Percentiles rank a stretch among this genome's conserved stretches.
phyloP scores from a whole-genome alignment of 1,139 yeast species.

The Saccharomyces hybrid region DNA sequence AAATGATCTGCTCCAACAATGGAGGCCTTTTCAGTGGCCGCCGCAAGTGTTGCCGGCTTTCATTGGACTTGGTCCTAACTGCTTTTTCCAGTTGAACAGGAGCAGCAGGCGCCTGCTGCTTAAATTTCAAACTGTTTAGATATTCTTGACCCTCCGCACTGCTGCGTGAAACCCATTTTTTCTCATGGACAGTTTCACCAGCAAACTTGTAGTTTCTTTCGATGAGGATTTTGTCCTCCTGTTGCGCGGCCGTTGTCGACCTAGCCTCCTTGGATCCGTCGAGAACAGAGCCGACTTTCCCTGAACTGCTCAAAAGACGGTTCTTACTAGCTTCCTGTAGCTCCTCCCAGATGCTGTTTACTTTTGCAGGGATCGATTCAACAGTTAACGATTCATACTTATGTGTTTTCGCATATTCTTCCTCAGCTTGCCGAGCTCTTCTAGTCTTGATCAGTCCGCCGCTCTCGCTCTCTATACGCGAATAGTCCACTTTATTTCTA shows the following conservation, averaged over 20 bases:
- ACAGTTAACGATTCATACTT: conserved; percentile 21
- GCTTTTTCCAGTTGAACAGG: neutral
- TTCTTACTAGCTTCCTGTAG: conserved; percentile 24
- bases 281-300: conserved; percentile 22
- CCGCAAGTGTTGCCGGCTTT: conserved; percentile 20
- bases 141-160: conserved; percentile 88
- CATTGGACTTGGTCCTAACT: conserved; percentile 11
- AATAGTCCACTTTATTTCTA: conserved; percentile 35
- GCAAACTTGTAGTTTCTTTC: conserved; percentile 82
- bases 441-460: conserved; percentile 55
- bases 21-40: conserved; percentile 61
- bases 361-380: conserved; percentile 21
- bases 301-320: conserved; percentile 17
- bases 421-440: conserved; percentile 42
- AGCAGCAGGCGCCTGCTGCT: conserved; percentile 19
- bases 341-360: conserved; percentile 49
- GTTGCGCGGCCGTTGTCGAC: conserved; percentile 4
- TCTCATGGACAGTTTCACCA: conserved; percentile 71
- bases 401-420: conserved; percentile 26
- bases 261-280: conserved; percentile 3
- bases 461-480: conserved; percentile 40
- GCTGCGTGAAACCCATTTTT: conserved; percentile 62
- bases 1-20: conserved; percentile 61
- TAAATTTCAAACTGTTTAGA: conserved; percentile 45
- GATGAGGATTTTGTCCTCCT: conserved; percentile 55